phyloP scores from a whole-genome alignment of 352 stramenopile genomes.

The Phytophthora cryptogea region DNA sequence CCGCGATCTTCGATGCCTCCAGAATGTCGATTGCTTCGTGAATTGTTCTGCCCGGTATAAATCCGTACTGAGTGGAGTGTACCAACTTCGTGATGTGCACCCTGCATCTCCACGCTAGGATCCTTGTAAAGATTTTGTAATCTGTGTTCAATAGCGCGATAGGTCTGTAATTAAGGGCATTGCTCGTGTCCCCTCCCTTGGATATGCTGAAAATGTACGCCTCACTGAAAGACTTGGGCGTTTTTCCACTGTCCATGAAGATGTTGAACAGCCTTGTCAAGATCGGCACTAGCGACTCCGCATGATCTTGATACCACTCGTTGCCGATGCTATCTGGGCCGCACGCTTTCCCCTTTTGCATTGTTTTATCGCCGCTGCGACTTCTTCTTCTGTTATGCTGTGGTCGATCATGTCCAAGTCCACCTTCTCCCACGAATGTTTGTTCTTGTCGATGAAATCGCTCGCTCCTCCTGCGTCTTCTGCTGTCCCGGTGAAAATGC shows the following conservation, averaged over 20 bases:
- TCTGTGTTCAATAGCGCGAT: slow-evolving; percentile 7
- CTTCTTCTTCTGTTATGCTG: neutral
- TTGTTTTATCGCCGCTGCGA: neutral
- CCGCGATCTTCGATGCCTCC: slow-evolving; percentile 2
- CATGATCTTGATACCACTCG: slow-evolving; percentile 2
- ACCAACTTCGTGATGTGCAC: neutral
- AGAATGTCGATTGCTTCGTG: slow-evolving; percentile 8
- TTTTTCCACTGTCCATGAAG: neutral
- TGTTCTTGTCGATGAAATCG: no score
- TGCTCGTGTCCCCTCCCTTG: slow-evolving; percentile 7
- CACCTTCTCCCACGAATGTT: neutral
- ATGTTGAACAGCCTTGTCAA: neutral
- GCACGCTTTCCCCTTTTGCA: slow-evolving; percentile 1
- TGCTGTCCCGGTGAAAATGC: no score
- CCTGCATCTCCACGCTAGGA: slow-evolving; percentile 1
- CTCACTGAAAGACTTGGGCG: neutral
- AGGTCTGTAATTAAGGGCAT: slow-evolving; percentile 5
- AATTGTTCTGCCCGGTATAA: slow-evolving; percentile 3
- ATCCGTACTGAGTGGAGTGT: slow-evolving; percentile 1
- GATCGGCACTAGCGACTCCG: neutral
- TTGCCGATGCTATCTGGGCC: neutral
- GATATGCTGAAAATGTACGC: slow-evolving; percentile 8
- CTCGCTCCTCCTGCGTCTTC: no score
- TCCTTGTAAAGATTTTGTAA: slow-evolving; percentile 13
- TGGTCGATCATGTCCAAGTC: neutral